Percentiles rank a stretch among this genome's conserved stretches.
Conservation (phyloP, 495 filamentous ascomycete genomes). For the Hyaloscypha finlandica region DNA sequence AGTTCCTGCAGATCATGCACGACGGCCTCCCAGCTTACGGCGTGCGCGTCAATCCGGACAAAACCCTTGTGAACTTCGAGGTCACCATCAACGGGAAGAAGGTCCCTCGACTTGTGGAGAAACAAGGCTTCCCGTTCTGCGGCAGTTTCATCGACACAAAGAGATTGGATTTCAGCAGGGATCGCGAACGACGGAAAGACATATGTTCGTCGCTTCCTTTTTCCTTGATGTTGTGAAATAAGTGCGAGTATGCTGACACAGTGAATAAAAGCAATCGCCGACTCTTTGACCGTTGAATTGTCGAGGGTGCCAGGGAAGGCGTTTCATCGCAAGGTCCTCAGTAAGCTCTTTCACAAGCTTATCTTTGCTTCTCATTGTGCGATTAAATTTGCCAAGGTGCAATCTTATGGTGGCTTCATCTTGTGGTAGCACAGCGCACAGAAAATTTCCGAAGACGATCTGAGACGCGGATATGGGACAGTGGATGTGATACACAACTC, state of each 20-base stretch:
- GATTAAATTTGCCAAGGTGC: not conserved
- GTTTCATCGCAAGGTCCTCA: slow-evolving; percentile 79
- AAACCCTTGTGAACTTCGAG: slow-evolving; percentile 87
- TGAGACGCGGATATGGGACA: not conserved
- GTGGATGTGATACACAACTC: not conserved
- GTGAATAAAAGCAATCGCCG: slow-evolving; percentile 21
- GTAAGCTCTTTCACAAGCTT: slow-evolving; percentile 37
- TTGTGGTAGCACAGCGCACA: not conserved
- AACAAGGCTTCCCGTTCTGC: slow-evolving; percentile 78
- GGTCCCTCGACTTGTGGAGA: slow-evolving; percentile 52
- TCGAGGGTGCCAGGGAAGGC: slow-evolving; percentile 66
- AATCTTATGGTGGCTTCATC: not conserved
- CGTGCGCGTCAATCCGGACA: slow-evolving; percentile 71
- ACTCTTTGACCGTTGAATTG: slow-evolving; percentile 79
- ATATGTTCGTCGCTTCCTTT: slow-evolving; percentile 21
- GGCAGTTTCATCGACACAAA: slow-evolving; percentile 73
- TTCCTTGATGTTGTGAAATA: not conserved
- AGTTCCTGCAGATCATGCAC: slow-evolving; percentile 80
- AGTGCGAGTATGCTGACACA: not conserved
- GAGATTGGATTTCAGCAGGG: slow-evolving; percentile 65
- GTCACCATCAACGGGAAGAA: slow-evolving; percentile 54
- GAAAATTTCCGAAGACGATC: not conserved
- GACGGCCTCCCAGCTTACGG: slow-evolving; percentile 76
- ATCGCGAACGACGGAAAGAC: slow-evolving; percentile 26
- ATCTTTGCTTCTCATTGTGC: not conserved